Evolutionary conservation across 257 asterid species (phyloP).

Genomic region (Solanum pinnatisectum): DNA sequence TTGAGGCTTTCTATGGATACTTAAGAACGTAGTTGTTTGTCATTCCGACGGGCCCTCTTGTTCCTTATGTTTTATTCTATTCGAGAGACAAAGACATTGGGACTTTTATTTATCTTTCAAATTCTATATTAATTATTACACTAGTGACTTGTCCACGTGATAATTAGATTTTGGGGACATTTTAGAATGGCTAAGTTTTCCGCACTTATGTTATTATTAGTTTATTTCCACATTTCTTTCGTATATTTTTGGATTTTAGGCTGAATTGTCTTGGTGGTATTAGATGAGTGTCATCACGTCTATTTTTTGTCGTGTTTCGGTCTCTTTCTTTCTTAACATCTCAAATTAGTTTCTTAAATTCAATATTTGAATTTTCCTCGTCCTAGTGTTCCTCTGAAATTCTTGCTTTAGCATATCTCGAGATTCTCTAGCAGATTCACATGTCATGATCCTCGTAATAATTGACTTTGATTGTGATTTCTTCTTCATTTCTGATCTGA

Average conservation of each 20-base stretch:
- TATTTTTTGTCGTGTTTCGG: background rate
- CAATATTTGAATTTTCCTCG: background rate
- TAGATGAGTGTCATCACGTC: background rate
- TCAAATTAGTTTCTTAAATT: background rate
- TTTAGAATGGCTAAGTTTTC: background rate
- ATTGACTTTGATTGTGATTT: background rate
- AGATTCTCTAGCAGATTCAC: background rate
- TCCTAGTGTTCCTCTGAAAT: background rate
- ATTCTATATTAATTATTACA: too few relatives aligned
- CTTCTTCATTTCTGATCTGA: background rate
- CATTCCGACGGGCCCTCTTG: background rate
- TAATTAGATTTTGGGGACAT: too few relatives aligned
- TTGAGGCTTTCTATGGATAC: background rate
- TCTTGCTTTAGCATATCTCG: background rate
- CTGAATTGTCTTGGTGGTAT: background rate
- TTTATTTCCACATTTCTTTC: background rate
- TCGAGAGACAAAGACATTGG: background rate
- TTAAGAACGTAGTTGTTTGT: background rate
- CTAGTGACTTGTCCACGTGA: too few relatives aligned
- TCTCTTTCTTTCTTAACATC: background rate
- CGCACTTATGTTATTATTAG: background rate
- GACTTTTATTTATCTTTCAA: background rate
- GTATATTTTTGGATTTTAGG: background rate
- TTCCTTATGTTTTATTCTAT: background rate
- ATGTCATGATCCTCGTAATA: background rate